Conservation (phyloP, 78 protist species). For the Dictyostelium capitatum region DNA sequence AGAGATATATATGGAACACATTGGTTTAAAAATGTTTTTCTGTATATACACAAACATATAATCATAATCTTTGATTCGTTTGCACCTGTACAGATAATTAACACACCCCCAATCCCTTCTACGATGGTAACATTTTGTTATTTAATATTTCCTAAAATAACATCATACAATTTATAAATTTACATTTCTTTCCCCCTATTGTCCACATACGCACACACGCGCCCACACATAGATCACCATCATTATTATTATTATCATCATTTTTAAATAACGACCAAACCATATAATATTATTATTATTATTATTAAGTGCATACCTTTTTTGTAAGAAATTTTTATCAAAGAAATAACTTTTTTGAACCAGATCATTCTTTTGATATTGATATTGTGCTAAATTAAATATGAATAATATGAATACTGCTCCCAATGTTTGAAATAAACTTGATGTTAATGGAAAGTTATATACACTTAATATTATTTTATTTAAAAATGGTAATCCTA, state of each 20-base stretch:
- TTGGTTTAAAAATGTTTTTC: not conserved
- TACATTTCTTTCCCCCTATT: no score
- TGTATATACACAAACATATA: constrained; percentile 1
- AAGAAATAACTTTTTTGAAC: constrained; percentile 47
- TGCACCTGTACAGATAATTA: constrained; percentile 7
- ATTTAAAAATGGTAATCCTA: constrained; percentile 38
- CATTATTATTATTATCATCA: not conserved
- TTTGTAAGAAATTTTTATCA: constrained; percentile 51
- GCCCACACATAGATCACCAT: no score
- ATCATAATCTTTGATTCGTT: constrained; percentile 1
- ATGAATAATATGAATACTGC: constrained; percentile 13
- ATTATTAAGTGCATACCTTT: constrained; percentile 13
- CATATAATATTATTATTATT: not conserved
- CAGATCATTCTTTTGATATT: constrained; percentile 21
- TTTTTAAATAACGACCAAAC: no score
- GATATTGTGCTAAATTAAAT: constrained; percentile 41
- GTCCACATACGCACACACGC: no score
- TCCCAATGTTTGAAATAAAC: constrained; percentile 64
- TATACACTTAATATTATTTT: constrained; percentile 41
- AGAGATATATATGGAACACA: not conserved
- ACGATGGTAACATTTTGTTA: not conserved
- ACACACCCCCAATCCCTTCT: not conserved
- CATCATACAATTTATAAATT: not conserved
- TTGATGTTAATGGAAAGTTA: constrained; percentile 41
- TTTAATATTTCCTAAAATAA: constrained; percentile 15